Evolutionary conservation across 108 stramenopile species (phyloP).

Genomic region (Cyclotella sp.): DNA sequence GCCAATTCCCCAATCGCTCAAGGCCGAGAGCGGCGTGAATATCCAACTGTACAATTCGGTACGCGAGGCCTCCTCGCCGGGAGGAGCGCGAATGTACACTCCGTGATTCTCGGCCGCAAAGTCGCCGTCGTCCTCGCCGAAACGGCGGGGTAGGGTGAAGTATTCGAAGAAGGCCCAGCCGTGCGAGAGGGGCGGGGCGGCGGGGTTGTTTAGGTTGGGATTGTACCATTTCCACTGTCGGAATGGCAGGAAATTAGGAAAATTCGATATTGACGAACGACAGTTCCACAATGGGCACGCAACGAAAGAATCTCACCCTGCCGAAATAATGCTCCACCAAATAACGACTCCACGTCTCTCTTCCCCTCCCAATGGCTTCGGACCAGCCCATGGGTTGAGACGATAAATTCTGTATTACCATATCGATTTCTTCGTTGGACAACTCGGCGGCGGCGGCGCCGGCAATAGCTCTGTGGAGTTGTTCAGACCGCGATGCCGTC

Average conservation of each 20-base stretch:
- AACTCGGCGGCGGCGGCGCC: background rate
- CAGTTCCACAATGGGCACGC: too few relatives aligned
- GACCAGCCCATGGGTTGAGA: background rate
- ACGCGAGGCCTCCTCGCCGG: constrained; percentile 56
- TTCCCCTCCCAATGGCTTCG: constrained; percentile 2
- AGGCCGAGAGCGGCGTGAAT: constrained; percentile 37
- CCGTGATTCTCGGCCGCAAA: constrained; percentile 1
- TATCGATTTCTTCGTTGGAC: constrained; percentile 16
- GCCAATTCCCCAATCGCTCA: constrained; percentile 76
- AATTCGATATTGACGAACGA: too few relatives aligned
- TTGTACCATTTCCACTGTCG: constrained; percentile 64
- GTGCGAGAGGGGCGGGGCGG: constrained; percentile 51
- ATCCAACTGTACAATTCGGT: constrained; percentile 66
- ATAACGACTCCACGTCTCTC: constrained; percentile 62
- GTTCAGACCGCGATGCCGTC: too few relatives aligned
- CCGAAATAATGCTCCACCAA: constrained; percentile 58
- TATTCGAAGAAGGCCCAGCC: constrained; percentile 80
- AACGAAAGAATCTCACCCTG: background rate
- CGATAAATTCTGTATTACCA: constrained; percentile 17
- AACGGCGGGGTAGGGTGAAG: constrained; percentile 70
- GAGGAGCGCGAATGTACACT: constrained; percentile 58
- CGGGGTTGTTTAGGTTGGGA: constrained; percentile 48
- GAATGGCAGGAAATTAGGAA: too few relatives aligned
- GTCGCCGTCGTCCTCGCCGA: constrained; percentile 15
- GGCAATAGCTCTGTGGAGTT: too few relatives aligned